Conservation (phyloP, 1,284 basidiomycete genomes). For the Puccinia triticina region DNA sequence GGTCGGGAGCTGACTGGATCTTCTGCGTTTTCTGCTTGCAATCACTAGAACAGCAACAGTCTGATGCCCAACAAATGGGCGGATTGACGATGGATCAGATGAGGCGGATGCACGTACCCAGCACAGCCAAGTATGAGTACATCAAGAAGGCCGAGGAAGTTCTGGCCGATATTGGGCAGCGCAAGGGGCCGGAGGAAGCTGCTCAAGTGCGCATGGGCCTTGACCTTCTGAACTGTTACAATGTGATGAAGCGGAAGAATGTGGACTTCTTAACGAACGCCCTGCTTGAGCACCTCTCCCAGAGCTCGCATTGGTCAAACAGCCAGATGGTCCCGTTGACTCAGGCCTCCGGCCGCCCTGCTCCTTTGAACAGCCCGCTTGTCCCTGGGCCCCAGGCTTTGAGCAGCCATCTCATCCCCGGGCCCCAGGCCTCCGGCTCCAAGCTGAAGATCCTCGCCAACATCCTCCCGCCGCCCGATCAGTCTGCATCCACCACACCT, state of each 20-base stretch:
- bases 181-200: neutral
- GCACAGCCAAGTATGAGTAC: neutral
- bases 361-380: no score
- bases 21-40: neutral
- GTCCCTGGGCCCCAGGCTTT: no score
- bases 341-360: no score
- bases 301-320: neutral
- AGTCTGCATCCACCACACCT: no score
- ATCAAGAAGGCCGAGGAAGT: neutral
- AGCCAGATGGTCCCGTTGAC: no score
- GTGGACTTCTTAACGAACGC: neutral
- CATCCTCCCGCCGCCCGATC: no score
- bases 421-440: no score
- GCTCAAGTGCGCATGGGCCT: neutral
- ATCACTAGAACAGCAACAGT: neutral
- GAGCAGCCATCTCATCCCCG: no score
- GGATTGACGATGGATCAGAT: no score
- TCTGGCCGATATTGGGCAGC: neutral
- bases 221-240: neutral
- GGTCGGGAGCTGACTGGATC: neutral
- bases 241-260: neutral
- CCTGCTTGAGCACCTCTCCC: conserved; percentile 1
- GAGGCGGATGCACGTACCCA: no score
- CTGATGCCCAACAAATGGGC: neutral
- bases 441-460: no score